These are phyloP conservation scores for Ogataea polymorpha DNA, from an alignment of 805 yeast species.

Conservation along the genomic window DNA sequence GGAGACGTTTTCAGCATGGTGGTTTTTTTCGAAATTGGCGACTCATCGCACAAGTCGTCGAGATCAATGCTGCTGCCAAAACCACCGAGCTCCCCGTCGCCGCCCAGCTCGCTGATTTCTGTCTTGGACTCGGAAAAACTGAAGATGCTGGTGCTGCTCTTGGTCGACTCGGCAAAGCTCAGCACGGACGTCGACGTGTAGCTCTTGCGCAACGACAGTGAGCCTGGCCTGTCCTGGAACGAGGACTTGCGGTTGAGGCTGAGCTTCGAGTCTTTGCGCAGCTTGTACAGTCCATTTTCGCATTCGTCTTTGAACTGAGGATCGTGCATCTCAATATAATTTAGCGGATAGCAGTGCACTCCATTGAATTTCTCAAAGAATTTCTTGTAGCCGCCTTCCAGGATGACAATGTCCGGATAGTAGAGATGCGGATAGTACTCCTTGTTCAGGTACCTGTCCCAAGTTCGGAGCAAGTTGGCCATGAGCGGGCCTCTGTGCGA, in stretches of 20 bases:
- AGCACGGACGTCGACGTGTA: slow-evolving; percentile 20
- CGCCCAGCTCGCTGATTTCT: not conserved
- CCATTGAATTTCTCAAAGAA: slow-evolving; percentile 59
- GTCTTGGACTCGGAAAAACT: slow-evolving; percentile 1
- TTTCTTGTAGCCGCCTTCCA: slow-evolving; percentile 87
- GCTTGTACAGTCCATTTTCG: slow-evolving; percentile 41
- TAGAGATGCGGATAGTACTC: slow-evolving; percentile 75
- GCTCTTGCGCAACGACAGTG: slow-evolving; percentile 15
- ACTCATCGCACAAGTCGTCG: slow-evolving; percentile 25
- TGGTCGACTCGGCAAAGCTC: slow-evolving; percentile 24
- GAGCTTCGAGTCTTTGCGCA: slow-evolving; percentile 33
- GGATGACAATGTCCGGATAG: slow-evolving; percentile 84
- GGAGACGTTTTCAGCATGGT: slow-evolving; percentile 6
- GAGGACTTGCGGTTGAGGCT: slow-evolving; percentile 28
- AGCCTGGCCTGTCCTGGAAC: slow-evolving; percentile 10
- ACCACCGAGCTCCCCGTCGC: slow-evolving; percentile 27
- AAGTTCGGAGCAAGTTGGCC: slow-evolving; percentile 80
- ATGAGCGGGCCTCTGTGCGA: slow-evolving; percentile 91
- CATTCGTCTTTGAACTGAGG: slow-evolving; percentile 44
- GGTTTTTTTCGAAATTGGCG: slow-evolving; percentile 17
- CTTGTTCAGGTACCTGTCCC: slow-evolving; percentile 73
- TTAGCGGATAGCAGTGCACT: slow-evolving; percentile 66
- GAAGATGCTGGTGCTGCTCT: slow-evolving; percentile 9
- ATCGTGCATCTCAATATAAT: slow-evolving; percentile 85
- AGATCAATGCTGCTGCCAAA: slow-evolving; percentile 24